phyloP scores from a whole-genome alignment of 2,329 filamentous ascomycete species.

The Cladophialophora immunda region DNA sequence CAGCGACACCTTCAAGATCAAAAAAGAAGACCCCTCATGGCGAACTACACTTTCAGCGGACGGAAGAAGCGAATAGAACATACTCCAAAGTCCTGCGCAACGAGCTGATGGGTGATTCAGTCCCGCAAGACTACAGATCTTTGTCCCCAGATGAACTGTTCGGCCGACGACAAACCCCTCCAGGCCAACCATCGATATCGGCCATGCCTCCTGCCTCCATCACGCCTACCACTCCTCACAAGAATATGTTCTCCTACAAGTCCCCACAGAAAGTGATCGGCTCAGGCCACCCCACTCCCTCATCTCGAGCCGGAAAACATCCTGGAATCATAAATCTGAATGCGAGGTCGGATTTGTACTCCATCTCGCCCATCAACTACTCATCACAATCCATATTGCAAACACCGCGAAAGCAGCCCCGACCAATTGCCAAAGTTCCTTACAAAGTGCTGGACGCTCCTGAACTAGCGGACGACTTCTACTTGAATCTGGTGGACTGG shows the following conservation, averaged over 20 bases:
- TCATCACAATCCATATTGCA: constrained; percentile 93
- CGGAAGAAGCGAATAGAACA: constrained; percentile 92
- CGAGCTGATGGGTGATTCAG: constrained; percentile 89
- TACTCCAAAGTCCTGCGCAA: constrained; percentile 87
- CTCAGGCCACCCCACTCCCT: constrained; percentile 85
- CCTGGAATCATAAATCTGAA: constrained; percentile 82
- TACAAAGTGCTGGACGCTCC: constrained; percentile 98
- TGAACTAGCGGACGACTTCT: constrained; percentile 96
- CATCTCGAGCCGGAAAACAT: constrained; percentile 81
- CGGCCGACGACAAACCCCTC: constrained; percentile 81
- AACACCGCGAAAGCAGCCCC: constrained; percentile 85
- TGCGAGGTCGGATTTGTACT: constrained; percentile 91
- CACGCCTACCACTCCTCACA: constrained; percentile 94
- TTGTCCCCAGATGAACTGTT: constrained; percentile 39
- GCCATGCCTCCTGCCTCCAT: constrained; percentile 74
- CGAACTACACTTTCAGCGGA: constrained; percentile 89
- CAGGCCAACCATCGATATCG: constrained; percentile 68
- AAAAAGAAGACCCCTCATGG: constrained; percentile 86
- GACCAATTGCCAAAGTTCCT: constrained; percentile 92
- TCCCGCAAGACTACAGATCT: constrained; percentile 75
- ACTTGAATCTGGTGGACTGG: constrained; percentile 97
- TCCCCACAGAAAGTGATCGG: constrained; percentile 73
- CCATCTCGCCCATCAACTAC: constrained; percentile 89
- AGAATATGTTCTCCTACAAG: constrained; percentile 94
- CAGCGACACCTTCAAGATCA: constrained; percentile 84